Percentiles rank a stretch among this genome's conserved stretches.
These are phyloP conservation scores for Trichoderma sp. DNA, from an alignment of 2,329 filamentous ascomycete species.

Conservation along the genomic window DNA sequence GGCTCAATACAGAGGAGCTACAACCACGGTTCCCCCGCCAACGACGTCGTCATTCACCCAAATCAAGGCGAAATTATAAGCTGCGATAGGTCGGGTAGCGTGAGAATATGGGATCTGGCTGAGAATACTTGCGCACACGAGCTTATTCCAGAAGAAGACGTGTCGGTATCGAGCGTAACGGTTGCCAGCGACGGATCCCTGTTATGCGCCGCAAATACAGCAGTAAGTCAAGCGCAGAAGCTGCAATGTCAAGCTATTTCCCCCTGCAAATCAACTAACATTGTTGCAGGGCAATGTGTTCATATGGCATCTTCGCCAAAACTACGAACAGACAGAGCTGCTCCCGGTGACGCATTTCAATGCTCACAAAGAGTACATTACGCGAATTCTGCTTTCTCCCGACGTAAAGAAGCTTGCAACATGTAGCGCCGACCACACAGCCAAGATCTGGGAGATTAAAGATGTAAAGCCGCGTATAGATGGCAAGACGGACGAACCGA, in stretches of 20 bases:
- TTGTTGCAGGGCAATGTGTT: slow-evolving; percentile 82
- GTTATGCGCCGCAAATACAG: slow-evolving; percentile 90
- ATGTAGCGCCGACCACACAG: slow-evolving; percentile 89
- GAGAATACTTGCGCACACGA: slow-evolving; percentile 98
- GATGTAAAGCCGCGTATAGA: slow-evolving; percentile 63
- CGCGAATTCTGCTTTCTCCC: slow-evolving; percentile 85
- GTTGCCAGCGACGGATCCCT: slow-evolving; percentile 93
- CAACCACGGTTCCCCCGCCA: slow-evolving; percentile 83
- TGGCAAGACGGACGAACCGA: slow-evolving; percentile 44
- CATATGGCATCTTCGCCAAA: slow-evolving; percentile 91
- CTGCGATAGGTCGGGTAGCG: slow-evolving; percentile 89
- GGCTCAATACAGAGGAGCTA: slow-evolving; percentile 92
- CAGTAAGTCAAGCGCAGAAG: slow-evolving; percentile 54
- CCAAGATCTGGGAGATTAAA: slow-evolving; percentile 91
- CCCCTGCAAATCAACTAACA: background rate
- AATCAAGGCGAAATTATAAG: slow-evolving; percentile 98
- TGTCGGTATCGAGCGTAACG: slow-evolving; percentile 90
- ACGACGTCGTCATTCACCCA: slow-evolving; percentile 98
- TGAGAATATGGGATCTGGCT: slow-evolving; percentile 93
- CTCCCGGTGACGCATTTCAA: slow-evolving; percentile 87
- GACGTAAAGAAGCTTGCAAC: slow-evolving; percentile 94
- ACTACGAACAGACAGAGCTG: slow-evolving; percentile 78
- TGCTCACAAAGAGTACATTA: slow-evolving; percentile 91
- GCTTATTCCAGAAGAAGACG: slow-evolving; percentile 93
- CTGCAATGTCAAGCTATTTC: background rate